These are phyloP conservation scores for Ustilago curta DNA, from an alignment of 1,284 basidiomycete genomes.

Conservation along the genomic window DNA sequence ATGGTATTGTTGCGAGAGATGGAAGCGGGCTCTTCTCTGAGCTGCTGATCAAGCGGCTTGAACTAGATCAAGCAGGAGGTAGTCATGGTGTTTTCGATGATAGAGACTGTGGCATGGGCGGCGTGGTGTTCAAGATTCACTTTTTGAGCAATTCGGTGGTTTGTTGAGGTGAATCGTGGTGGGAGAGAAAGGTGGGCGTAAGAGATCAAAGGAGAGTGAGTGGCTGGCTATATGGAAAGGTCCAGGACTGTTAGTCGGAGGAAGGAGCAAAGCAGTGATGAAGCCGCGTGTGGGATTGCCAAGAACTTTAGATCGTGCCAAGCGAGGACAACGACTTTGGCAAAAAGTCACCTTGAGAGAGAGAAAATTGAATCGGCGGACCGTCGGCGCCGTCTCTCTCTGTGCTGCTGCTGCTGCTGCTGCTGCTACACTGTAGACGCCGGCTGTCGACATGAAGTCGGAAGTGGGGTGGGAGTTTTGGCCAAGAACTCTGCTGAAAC, in stretches of 20 bases:
- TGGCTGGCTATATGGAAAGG: background rate
- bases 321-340: conserved; percentile 37
- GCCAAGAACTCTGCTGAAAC: too few relatives aligned
- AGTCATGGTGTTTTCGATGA: background rate
- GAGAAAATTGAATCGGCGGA: background rate
- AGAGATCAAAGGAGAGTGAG: background rate
- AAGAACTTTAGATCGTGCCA: conserved; percentile 24
- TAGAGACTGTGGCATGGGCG: background rate
- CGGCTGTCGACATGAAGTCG: too few relatives aligned
- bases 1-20: background rate
- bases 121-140: background rate
- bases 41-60: background rate
- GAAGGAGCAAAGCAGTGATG: background rate
- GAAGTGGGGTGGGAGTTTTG: too few relatives aligned
- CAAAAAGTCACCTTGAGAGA: background rate
- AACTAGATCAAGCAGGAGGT: background rate
- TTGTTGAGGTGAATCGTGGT: background rate
- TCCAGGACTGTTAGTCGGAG: background rate
- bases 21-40: background rate
- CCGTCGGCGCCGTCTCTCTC: background rate
- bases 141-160: background rate
- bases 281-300: conserved; percentile 7
- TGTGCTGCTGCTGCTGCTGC: too few relatives aligned
- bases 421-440: too few relatives aligned
- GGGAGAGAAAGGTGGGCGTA: background rate